A percentile compares a stretch with the other conserved stretches of the same genome.
Evolutionary conservation across 306 rosid species (phyloP).

Genomic region (Rosa chinensis): DNA sequence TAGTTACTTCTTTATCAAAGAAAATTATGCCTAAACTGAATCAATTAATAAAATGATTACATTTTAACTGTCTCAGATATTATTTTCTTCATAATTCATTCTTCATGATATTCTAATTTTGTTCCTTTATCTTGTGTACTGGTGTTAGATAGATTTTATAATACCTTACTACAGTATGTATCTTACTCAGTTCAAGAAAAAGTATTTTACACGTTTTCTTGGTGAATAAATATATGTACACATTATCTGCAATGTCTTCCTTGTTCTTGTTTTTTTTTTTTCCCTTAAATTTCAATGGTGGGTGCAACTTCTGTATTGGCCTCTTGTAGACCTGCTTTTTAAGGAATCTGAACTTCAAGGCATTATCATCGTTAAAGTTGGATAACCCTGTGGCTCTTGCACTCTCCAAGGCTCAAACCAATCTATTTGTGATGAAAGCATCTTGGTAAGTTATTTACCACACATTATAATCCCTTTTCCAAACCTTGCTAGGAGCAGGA

Average conservation of each 20-base stretch:
- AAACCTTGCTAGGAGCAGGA: not conserved
- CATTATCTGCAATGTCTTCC: not conserved
- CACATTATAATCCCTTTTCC: not conserved
- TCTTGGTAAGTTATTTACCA: not conserved
- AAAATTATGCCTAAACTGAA: not conserved
- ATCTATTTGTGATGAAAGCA: not conserved
- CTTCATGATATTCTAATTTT: not conserved
- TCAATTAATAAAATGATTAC: not conserved
- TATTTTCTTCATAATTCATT: not conserved
- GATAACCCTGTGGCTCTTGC: not conserved
- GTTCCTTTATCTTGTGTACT: not conserved
- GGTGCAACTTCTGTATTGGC: not conserved
- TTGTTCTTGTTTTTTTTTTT: not conserved
- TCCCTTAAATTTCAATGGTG: not conserved
- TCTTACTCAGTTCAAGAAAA: not conserved
- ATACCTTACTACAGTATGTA: not conserved
- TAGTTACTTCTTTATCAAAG: not conserved
- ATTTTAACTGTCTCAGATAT: not conserved
- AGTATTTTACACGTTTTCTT: not conserved
- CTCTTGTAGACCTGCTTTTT: not conserved
- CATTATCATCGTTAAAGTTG: not conserved
- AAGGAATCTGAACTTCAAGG: constrained; percentile 5
- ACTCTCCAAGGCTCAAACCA: not conserved
- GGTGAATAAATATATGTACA: not conserved
- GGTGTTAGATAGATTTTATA: not conserved